phyloP scores from a whole-genome alignment of 2,329 filamentous ascomycete species.

The Aschersonia sp. region DNA sequence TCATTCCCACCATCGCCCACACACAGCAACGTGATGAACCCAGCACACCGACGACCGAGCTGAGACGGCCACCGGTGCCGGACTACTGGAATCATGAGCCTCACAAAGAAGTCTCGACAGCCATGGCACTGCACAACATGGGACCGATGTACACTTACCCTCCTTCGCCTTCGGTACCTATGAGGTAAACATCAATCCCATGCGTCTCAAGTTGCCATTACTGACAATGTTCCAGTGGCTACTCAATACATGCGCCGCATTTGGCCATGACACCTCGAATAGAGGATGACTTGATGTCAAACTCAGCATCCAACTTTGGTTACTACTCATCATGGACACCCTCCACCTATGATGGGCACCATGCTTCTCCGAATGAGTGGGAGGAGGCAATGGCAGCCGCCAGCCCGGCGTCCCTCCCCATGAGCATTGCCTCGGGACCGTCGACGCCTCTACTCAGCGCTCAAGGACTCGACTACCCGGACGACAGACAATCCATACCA shows the following conservation, averaged over 20 bases:
- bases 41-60: neutral
- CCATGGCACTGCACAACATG: neutral
- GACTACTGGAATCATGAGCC: conserved; percentile 2
- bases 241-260: neutral
- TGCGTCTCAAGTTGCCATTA: neutral
- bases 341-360: neutral
- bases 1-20: neutral
- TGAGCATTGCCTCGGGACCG: neutral
- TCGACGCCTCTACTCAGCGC: neutral
- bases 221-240: neutral
- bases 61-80: neutral
- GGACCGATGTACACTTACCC: neutral
- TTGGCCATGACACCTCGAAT: neutral
- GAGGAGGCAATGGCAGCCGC: neutral
- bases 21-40: neutral
- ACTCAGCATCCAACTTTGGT: neutral
- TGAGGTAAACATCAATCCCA: neutral
- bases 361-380: neutral
- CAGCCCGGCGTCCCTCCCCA: neutral
- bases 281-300: conserved; percentile 1
- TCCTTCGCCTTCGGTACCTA: neutral
- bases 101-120: neutral
- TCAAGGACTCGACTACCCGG: neutral
- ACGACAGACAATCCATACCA: neutral
- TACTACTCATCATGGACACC: neutral